Evolutionary conservation across 345 rosid species (phyloP).

Genomic region (Sapria himalayana): DNA sequence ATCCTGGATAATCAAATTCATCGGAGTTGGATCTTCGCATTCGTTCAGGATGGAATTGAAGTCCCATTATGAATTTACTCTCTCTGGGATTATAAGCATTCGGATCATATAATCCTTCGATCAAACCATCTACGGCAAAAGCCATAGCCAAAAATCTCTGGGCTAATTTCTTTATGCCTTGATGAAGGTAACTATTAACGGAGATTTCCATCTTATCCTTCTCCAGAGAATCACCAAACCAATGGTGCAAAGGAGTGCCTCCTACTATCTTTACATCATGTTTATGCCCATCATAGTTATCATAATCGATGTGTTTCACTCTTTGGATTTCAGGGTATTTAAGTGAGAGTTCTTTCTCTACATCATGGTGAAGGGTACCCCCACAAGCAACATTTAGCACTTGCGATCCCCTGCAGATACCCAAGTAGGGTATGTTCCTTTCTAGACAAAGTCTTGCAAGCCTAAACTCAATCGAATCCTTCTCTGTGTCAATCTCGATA

Average conservation of each 20-base stretch:
- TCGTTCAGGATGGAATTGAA: constrained; percentile 55
- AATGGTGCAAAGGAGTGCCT: constrained; percentile 28
- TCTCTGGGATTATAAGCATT: constrained; percentile 30
- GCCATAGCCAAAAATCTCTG: constrained; percentile 41
- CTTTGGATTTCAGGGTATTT: constrained; percentile 9
- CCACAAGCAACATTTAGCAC: constrained; percentile 53
- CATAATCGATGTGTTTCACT: constrained; percentile 27
- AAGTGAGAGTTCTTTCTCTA: constrained; percentile 23
- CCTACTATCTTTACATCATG: constrained; percentile 24
- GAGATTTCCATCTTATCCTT: constrained; percentile 29
- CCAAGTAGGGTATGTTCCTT: constrained; percentile 39
- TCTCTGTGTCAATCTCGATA: constrained; percentile 31
- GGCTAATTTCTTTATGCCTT: constrained; percentile 40
- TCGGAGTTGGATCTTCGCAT: constrained; percentile 29
- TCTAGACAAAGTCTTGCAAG: constrained; percentile 41
- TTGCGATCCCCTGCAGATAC: constrained; percentile 59
- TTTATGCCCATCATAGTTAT: constrained; percentile 36
- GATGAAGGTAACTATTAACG: constrained; percentile 55
- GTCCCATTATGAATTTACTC: constrained; percentile 40
- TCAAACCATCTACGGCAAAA: constrained; percentile 38
- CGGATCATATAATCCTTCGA: constrained; percentile 64
- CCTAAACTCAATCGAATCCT: constrained; percentile 35
- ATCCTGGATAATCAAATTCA: constrained; percentile 35
- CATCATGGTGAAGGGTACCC: constrained; percentile 41
- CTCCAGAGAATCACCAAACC: constrained; percentile 34